phyloP scores from a whole-genome alignment of 1,284 basidiomycete genomes.

The Pyrrhoderma lamaoense region DNA sequence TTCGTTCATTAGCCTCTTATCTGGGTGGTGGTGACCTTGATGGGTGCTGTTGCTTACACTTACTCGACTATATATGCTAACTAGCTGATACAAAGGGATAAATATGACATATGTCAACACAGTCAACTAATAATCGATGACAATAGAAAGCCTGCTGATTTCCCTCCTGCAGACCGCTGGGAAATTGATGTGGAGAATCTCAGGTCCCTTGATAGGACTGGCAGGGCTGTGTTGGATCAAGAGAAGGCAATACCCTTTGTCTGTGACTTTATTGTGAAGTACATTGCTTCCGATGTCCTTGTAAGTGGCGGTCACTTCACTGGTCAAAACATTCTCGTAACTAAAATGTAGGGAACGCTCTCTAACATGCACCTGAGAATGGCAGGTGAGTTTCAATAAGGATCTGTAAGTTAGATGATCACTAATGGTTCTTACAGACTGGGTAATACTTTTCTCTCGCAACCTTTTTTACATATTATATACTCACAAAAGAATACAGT shows the following conservation, averaged over 20 bases:
- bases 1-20: conserved; percentile 56
- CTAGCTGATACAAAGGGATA: conserved; percentile 42
- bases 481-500: too few species aligned
- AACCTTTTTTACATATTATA: not conserved
- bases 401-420: conserved; percentile 53
- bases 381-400: conserved; percentile 43
- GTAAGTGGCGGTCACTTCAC: conserved; percentile 31
- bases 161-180: conserved; percentile 32
- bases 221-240: conserved; percentile 36
- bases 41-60: conserved; percentile 36
- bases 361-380: conserved; percentile 67
- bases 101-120: conserved; percentile 43
- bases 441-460: conserved; percentile 13
- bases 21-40: conserved; percentile 71
- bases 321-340: not conserved
- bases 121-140: conserved; percentile 17
- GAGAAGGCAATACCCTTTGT: conserved; percentile 66
- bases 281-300: conserved; percentile 72
- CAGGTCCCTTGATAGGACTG: conserved; percentile 5
- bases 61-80: conserved; percentile 23
- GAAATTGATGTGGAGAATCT: conserved; percentile 1
- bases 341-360: conserved; percentile 45
- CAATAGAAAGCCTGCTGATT: conserved; percentile 41
- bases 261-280: conserved; percentile 77
- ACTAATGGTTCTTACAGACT: conserved; percentile 28